phyloP scores from a whole-genome alignment of 805 yeast species.

The Priceomyces medius region DNA sequence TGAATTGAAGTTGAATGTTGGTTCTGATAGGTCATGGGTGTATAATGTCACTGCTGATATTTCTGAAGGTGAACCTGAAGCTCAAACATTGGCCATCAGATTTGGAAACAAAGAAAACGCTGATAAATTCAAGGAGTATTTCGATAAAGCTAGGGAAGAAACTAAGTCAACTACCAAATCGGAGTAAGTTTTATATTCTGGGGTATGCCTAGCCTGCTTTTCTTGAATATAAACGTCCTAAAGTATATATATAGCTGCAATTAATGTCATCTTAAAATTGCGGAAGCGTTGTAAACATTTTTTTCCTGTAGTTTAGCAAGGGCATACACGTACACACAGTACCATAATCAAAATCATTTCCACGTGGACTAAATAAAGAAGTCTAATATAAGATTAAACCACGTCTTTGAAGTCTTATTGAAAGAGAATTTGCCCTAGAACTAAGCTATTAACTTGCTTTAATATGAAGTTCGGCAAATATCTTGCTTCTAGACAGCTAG shows the following conservation, averaged over 20 bases:
- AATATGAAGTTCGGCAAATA: slow-evolving; percentile 90
- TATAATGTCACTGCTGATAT: slow-evolving; percentile 63
- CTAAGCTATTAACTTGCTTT: neutral
- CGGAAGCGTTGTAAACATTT: too few species aligned
- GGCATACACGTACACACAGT: slow-evolving; percentile 1
- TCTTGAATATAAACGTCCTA: neutral
- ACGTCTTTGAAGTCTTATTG: too few species aligned
- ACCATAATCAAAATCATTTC: neutral
- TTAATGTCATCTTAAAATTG: slow-evolving; percentile 1
- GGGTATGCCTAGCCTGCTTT: neutral
- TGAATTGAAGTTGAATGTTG: slow-evolving; percentile 86
- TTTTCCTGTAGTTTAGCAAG: too few species aligned
- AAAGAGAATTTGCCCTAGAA: too few species aligned
- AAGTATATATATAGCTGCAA: slow-evolving; percentile 1
- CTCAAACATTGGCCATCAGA: slow-evolving; percentile 94
- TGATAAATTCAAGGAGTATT: slow-evolving; percentile 89
- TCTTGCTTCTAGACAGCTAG: slow-evolving; percentile 89
- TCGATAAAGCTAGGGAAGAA: slow-evolving; percentile 73
- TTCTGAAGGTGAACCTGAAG: slow-evolving; percentile 94
- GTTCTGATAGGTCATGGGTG: slow-evolving; percentile 98
- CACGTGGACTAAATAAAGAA: slow-evolving; percentile 1
- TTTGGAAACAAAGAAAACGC: slow-evolving; percentile 92
- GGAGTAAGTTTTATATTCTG: slow-evolving; percentile 1
- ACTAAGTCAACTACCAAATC: neutral
- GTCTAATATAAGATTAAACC: too few species aligned